A percentile compares a stretch with the other conserved stretches of the same genome.
Evolutionary conservation across 2,329 filamentous ascomycete species (phyloP).

Genomic region (Acrocalymma vagum): DNA sequence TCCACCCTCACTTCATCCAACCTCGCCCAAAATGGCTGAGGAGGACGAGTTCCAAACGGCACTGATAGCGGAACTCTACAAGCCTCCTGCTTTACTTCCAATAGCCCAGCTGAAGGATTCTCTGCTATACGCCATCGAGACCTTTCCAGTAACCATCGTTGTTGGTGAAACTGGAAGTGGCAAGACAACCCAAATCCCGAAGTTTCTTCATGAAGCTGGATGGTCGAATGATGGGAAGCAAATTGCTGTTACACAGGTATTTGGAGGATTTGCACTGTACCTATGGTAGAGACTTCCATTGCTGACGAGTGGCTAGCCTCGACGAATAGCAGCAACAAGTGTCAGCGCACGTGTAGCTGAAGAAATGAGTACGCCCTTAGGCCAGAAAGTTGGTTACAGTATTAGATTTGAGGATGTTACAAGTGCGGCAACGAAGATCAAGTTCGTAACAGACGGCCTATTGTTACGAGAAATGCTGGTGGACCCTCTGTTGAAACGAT

Average conservation of each 20-base stretch:
- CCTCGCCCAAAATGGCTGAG: constrained; percentile 35
- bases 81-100: constrained; percentile 82
- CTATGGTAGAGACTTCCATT: background rate
- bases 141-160: constrained; percentile 82
- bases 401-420: constrained; percentile 93
- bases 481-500: constrained; percentile 87
- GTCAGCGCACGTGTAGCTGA: constrained; percentile 89
- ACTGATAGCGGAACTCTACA: constrained; percentile 84
- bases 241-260: constrained; percentile 89
- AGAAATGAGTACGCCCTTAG: constrained; percentile 84
- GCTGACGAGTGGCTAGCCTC: constrained; percentile 65
- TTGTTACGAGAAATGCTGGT: constrained; percentile 91
- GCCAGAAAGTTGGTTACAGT: constrained; percentile 87
- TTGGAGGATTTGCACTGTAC: constrained; percentile 31
- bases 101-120: constrained; percentile 84
- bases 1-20: too few relatives aligned
- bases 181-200: constrained; percentile 95
- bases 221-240: constrained; percentile 87
- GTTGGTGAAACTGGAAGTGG: constrained; percentile 89
- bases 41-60: constrained; percentile 54
- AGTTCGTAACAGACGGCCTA: constrained; percentile 94
- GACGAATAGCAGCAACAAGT: constrained; percentile 88
- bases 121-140: constrained; percentile 87
- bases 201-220: constrained; percentile 86
- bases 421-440: constrained; percentile 84